Evolutionary conservation across 176 grass and related monocot genomes (phyloP).

Genomic region (Rhipidocladum racemiflorum): DNA sequence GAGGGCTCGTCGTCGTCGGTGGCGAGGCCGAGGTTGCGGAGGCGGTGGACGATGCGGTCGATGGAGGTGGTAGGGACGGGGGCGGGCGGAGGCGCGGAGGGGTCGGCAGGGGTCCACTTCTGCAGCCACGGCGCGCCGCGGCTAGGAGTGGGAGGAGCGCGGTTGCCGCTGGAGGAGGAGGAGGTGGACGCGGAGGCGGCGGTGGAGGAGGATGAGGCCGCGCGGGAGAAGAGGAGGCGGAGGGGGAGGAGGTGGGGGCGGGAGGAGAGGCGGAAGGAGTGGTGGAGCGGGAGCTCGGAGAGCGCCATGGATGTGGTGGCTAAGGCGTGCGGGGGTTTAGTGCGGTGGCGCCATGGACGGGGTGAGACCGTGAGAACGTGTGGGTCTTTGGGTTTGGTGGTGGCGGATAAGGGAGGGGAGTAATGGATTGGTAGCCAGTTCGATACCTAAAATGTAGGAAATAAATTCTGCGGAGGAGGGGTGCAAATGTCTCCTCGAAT

Average conservation of each 20-base stretch:
- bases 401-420: slow-evolving; percentile 25
- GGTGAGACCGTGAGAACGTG: neutral
- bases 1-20: slow-evolving; percentile 63
- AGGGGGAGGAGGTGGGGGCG: slow-evolving; percentile 34
- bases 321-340: slow-evolving; percentile 1
- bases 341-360: slow-evolving; percentile 48
- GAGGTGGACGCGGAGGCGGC: slow-evolving; percentile 15
- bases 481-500: too few relatives aligned
- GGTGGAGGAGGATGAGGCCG: neutral
- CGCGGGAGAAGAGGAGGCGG: slow-evolving; percentile 32
- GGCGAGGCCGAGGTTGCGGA: slow-evolving; percentile 74
- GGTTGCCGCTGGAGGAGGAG: slow-evolving; percentile 29
- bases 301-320: slow-evolving; percentile 47
- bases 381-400: slow-evolving; percentile 15
- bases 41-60: slow-evolving; percentile 87
- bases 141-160: slow-evolving; percentile 25
- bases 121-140: slow-evolving; percentile 62
- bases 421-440: too few relatives aligned
- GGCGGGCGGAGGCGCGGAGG: slow-evolving; percentile 15
- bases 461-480: too few relatives aligned
- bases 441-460: too few relatives aligned
- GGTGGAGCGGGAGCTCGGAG: slow-evolving; percentile 75
- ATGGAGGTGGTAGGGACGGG: slow-evolving; percentile 50
- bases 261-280: slow-evolving; percentile 51
- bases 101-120: slow-evolving; percentile 54